Base-by-base conservation (phyloP, 2,329 filamentous ascomycete species). In the Pestalotiopsis sp. region DNA sequence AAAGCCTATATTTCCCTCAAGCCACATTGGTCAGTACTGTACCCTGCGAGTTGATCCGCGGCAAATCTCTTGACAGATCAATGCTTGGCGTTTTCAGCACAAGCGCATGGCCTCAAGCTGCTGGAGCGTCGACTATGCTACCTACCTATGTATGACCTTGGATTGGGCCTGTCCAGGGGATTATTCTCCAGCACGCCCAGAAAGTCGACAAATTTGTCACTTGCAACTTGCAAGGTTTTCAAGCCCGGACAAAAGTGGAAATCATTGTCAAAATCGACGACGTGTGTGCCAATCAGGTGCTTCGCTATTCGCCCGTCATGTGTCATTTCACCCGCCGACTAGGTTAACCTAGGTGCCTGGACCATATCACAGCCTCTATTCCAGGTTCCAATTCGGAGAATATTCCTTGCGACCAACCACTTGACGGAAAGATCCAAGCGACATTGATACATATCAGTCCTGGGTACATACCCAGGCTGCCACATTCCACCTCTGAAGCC, bases 11-110 rank as follows among this genome's bases (percentile, higher is more conserved):
- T 59, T 59, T 59, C 27, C 11, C 27, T 36, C 57, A 23, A 11
- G 12, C 20, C 23, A 59, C 57, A 59, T 59, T 52, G 45, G 45
- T n/a, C 17, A 3, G 17, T 9, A 23, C 17, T n/a, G n/a, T 52
- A 52, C 17, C 45, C 45, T 52, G 4, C 17, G 17, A 52, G 45
- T 9, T 52, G 45, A 52, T 52, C 45, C 45, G 45, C 45, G 57
- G 57, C 57, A 59, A 27, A 27, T 59, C 27, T 13, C 57, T n/a
- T 58, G 20, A 27, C 23, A 27, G 20, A 59, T 59, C 57, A 36
- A 27, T 59, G 23, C 57, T 59, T 59, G 57, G 57, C 57, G 57
- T 27, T 59, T 59, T 59, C 57, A 59, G 57, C 57, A 52, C 14
- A 13, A 59, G 23, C 12, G 27, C 7, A 59, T 14, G 27, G 20